Base-by-base conservation (phyloP, 345 rosid species). In the Salix dunnii region DNA sequence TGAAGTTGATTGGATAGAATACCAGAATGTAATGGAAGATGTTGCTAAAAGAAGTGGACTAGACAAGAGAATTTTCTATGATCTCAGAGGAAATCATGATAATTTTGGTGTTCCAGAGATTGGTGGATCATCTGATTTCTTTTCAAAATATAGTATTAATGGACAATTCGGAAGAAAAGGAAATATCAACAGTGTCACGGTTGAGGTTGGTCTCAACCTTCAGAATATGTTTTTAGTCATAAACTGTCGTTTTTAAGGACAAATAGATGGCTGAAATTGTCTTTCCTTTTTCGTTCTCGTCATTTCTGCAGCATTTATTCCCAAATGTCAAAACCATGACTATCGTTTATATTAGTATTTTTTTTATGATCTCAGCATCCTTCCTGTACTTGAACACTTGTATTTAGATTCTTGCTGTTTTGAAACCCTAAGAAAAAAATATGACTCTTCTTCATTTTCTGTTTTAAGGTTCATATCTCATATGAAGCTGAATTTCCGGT, bases 71-170 rank as follows among this genome's bases (percentile, higher is more conserved):
- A 72, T 92, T 61, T 91, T 93, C 85, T 96, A 89, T 81, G 98
- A 96, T 88, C 86, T 96, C 71, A 90, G 97, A 77, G 99, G 99
- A 79, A 96, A 96, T 76, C 99, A 96, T 73, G 98, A 96, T 74
- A 90, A 81, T 86, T 96, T 96, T 79, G 99, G 99, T 49, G 94
- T 96, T 48, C 93, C 96, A 7, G 63, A 67, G 53, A 70, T 84
- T 60, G 92, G 91, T 64, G 89, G 89, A 40, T 79, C 90, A 2
- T 76, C 85, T 79, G 99, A 96, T 88, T 96, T 88, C 88, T 96
- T 85, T 85, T 90, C 94, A 0, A 88, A 89, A 79, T 86, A 96
- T 83, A 91, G 96, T 84, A 92, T 96, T 85, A 91, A 86, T 61
- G 97, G 91, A 70, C 88, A 81, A 74, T 64, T 88, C 76, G 91